Conservation (phyloP, 2,329 filamentous ascomycete species). For the Pleurostoma richardsiae region DNA sequence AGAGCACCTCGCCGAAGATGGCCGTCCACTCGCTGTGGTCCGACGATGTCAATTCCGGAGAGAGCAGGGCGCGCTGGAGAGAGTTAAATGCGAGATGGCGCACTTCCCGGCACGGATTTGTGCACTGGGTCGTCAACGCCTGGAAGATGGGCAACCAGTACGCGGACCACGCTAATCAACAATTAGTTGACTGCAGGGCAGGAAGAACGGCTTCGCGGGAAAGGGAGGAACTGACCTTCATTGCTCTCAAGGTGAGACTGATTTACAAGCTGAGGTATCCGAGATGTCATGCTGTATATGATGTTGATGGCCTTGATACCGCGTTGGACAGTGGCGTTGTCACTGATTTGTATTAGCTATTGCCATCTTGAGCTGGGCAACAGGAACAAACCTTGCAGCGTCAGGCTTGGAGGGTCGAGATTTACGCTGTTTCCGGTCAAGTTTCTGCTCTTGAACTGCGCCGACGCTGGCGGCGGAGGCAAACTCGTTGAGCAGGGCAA, state of each 20-base stretch:
- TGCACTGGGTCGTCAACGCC: conserved; percentile 82
- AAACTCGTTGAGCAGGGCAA: conserved; percentile 83
- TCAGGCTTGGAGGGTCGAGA: conserved; percentile 40
- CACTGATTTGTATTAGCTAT: conserved; percentile 31
- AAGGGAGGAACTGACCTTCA: conserved; percentile 53
- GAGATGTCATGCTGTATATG: conserved; percentile 74
- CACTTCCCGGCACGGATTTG: conserved; percentile 90
- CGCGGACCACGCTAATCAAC: conserved; percentile 74
- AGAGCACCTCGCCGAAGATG: conserved; percentile 90
- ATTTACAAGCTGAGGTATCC: conserved; percentile 82
- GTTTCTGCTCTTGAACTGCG: conserved; percentile 63
- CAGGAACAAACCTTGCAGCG: conserved; percentile 47
- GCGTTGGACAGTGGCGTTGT: conserved; percentile 68
- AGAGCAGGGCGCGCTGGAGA: conserved; percentile 80
- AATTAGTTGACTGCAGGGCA: conserved; percentile 14
- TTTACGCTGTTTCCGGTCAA: conserved; percentile 42
- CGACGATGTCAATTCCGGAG: conserved; percentile 74
- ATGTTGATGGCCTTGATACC: conserved; percentile 77
- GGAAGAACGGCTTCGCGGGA: not conserved
- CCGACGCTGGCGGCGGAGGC: conserved; percentile 75
- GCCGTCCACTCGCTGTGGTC: conserved; percentile 90
- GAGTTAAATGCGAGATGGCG: conserved; percentile 82
- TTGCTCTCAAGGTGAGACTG: conserved; percentile 87
- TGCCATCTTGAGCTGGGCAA: not conserved
- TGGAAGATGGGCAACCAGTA: conserved; percentile 97